These are phyloP conservation scores for Rubia balearica DNA, from an alignment of 305 asterid genomes.

Conservation along the genomic window DNA sequence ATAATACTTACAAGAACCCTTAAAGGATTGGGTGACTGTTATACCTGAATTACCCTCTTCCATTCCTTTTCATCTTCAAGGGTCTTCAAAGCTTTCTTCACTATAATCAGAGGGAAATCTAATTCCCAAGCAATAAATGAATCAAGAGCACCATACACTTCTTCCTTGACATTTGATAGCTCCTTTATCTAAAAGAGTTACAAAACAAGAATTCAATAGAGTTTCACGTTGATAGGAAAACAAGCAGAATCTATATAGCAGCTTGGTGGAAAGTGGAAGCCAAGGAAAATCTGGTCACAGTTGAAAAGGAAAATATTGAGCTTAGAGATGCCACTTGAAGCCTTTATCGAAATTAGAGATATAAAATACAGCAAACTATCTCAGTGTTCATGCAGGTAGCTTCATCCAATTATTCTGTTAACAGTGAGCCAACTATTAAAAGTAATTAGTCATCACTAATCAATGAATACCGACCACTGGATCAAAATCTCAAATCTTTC, in stretches of 20 bases:
- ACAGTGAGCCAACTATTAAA: too few species aligned
- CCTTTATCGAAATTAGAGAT: too few species aligned
- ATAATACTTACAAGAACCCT: slow-evolving; percentile 6
- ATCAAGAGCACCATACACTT: slow-evolving; percentile 91
- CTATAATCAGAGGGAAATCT: slow-evolving; percentile 80
- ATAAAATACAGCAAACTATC: too few species aligned
- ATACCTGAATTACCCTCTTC: slow-evolving; percentile 89
- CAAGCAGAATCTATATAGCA: background rate
- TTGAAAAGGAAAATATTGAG: background rate
- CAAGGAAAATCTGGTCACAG: background rate
- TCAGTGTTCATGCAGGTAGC: too few species aligned
- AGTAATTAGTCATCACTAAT: too few species aligned
- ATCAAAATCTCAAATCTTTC: background rate
- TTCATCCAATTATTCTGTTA: too few species aligned
- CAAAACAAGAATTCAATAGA: background rate
- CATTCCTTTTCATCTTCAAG: slow-evolving; percentile 79
- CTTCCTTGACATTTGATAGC: slow-evolving; percentile 89
- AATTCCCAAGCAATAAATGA: slow-evolving; percentile 93
- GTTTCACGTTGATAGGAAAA: background rate
- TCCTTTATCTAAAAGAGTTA: slow-evolving; percentile 52
- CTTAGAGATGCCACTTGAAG: background rate
- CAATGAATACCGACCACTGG: too few species aligned
- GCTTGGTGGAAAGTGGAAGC: background rate
- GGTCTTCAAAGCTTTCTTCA: slow-evolving; percentile 80
- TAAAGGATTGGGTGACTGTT: slow-evolving; percentile 9